A percentile compares a stretch with the other conserved stretches of the same genome.
These are phyloP conservation scores for Cyclotella choctawhatcheeana DNA, from an alignment of 108 stramenopile genomes.

Conservation along the genomic window DNA sequence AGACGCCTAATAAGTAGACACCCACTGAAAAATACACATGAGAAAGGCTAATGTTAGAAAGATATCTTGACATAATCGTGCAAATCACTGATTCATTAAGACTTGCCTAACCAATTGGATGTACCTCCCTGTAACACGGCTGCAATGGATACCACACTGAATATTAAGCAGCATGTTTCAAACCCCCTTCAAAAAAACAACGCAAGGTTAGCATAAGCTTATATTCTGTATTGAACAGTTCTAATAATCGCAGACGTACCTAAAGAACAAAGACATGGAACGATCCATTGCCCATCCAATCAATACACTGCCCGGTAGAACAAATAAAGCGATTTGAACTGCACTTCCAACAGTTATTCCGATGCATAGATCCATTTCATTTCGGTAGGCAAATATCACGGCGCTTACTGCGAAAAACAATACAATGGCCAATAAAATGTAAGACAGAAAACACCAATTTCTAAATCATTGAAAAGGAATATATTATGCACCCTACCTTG, in stretches of 20 bases:
- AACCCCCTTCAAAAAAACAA: slow-evolving; percentile 85
- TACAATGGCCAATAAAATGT: not conserved
- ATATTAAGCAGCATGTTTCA: slow-evolving; percentile 85
- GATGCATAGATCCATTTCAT: slow-evolving; percentile 97
- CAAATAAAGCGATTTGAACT: slow-evolving; percentile 95
- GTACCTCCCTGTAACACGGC: slow-evolving; percentile 87
- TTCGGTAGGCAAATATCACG: slow-evolving; percentile 90
- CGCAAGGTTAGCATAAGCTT: slow-evolving; percentile 10
- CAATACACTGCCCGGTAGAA: slow-evolving; percentile 93
- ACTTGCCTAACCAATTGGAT: slow-evolving; percentile 77
- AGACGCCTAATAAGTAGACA: slow-evolving; percentile 72
- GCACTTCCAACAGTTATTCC: slow-evolving; percentile 96
- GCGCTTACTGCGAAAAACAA: slow-evolving; percentile 65
- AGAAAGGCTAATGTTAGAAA: not conserved
- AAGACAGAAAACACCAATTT: not conserved
- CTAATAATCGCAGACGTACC: not conserved
- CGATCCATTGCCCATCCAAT: slow-evolving; percentile 91
- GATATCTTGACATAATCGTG: too few relatives aligned
- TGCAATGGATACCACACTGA: slow-evolving; percentile 74
- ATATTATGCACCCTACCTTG: slow-evolving; percentile 52
- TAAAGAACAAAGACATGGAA: slow-evolving; percentile 85
- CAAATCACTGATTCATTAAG: too few relatives aligned
- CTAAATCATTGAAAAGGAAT: not conserved
- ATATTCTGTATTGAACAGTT: not conserved
- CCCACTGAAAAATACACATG: slow-evolving; percentile 51